phyloP scores from a whole-genome alignment of 805 yeast species.

The Suhomyces prunicola region DNA sequence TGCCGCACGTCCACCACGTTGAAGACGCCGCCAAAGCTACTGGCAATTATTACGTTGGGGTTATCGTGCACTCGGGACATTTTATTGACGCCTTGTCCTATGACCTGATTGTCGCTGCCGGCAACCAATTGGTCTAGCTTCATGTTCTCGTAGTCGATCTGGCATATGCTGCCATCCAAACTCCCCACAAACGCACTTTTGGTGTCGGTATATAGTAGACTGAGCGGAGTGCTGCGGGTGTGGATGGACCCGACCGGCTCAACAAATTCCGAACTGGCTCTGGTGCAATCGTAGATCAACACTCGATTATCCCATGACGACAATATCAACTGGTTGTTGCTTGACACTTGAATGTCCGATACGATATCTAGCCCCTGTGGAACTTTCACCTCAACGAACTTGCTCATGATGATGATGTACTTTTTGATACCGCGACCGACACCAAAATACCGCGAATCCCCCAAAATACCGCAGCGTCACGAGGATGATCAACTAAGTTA shows the following conservation, averaged over 20 bases:
- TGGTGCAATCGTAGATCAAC: conserved; percentile 38
- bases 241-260: conserved; percentile 6
- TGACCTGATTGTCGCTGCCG: background rate
- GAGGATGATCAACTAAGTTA: background rate
- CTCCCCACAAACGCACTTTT: conserved; percentile 45
- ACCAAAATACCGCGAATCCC: background rate
- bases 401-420: conserved; percentile 1
- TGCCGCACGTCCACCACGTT: conserved; percentile 44
- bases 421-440: background rate
- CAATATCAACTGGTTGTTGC: conserved; percentile 39
- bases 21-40: conserved; percentile 61
- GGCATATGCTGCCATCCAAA: conserved; percentile 52
- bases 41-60: conserved; percentile 35
- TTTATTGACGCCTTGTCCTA: conserved; percentile 15
- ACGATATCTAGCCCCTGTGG: conserved; percentile 38
- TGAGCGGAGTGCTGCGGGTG: conserved; percentile 21
- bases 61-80: conserved; percentile 8
- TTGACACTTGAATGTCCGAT: conserved; percentile 42
- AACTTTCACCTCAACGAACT: conserved; percentile 16
- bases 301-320: conserved; percentile 60
- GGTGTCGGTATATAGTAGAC: conserved; percentile 25
- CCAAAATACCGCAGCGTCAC: background rate
- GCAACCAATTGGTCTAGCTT: background rate
- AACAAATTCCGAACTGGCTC: background rate
- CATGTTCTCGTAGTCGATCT: conserved; percentile 45